Percentiles rank a stretch among this genome's conserved stretches.
phyloP scores from a whole-genome alignment of 352 stramenopile species.

The Phytophthora hybrid region DNA sequence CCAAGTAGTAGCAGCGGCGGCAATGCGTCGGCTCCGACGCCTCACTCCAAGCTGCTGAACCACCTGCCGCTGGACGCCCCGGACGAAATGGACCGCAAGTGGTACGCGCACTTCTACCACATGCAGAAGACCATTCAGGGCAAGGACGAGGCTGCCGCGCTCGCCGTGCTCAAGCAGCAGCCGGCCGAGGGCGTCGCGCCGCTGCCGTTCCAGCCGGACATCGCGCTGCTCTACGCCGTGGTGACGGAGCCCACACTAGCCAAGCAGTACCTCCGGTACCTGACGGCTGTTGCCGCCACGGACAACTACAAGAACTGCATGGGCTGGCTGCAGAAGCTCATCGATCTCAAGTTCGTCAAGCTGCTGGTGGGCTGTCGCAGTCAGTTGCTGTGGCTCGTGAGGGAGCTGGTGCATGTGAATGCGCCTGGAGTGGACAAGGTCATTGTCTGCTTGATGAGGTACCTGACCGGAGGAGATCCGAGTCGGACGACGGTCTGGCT shows the following conservation, averaged over 20 bases:
- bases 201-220: constrained; percentile 80
- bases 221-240: constrained; percentile 82
- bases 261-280: constrained; percentile 82
- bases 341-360: constrained; percentile 86
- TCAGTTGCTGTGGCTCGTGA: constrained; percentile 82
- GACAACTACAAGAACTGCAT: constrained; percentile 86
- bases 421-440: constrained; percentile 76
- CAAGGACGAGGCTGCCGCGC: constrained; percentile 64
- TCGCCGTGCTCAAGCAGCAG: constrained; percentile 73
- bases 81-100: constrained; percentile 87
- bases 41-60: constrained; percentile 78
- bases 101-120: constrained; percentile 88
- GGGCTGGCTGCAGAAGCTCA: constrained; percentile 81
- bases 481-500: constrained; percentile 83
- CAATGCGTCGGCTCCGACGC: constrained; percentile 40
- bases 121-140: constrained; percentile 85
- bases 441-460: constrained; percentile 79
- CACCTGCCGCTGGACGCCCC: constrained; percentile 75
- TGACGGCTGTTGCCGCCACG: constrained; percentile 58
- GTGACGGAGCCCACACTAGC: constrained; percentile 72
- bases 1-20: constrained; percentile 8
- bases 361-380: constrained; percentile 77
- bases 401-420: constrained; percentile 82
- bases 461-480: constrained; percentile 68
- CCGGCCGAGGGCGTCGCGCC: constrained; percentile 40